Base-by-base conservation (phyloP, 2,329 filamentous ascomycete species). In the Cladosporium sp. region DNA sequence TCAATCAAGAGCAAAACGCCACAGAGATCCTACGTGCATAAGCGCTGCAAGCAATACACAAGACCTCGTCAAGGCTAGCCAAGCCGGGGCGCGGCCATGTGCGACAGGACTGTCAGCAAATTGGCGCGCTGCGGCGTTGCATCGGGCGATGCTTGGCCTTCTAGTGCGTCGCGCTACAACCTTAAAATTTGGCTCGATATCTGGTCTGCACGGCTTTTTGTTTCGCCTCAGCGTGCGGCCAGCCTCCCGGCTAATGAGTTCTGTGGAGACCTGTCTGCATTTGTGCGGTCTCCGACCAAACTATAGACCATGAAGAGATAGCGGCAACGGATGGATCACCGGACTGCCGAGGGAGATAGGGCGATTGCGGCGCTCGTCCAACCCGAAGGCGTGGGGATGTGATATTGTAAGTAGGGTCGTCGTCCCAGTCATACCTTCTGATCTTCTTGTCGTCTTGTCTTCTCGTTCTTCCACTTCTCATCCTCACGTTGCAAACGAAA, bases 241-340 rank as follows among this genome's bases (percentile, higher is more conserved):
- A 36, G 42, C 34, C 54, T 47, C 43, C 42, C 40, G 42, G 42
- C 30, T 39, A 47, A 47, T 56, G 30, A 47, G 19, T 47, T 49
- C 42, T 56, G 54, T 56, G 54, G 54, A 56, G 19, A 37, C 34
- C n/a, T 22, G 30, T 39, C 54, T 42, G 30, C 36, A 49, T 56
- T 56, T 40, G 54, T 40, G 34, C 47, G 54, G 42, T 49, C 34
- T 49, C 54, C 54, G 54, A 56, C 28, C 54, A 56, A 45, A 38
- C 34, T 28, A 51, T 15, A 17, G 20, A 19, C 36, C 28, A 20
- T n/a, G 17, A n/a, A 37, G 42, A 56, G 54, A 56, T 56, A 56
- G 42, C 54, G 54, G 54, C 52, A 49, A 49, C 43, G 54, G 54
- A 56, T 47, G 54, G 42, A 47, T 49, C 42, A 56, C 47, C 40